A percentile compares a stretch with the other conserved stretches of the same genome.
phyloP scores from a whole-genome alignment of 495 filamentous ascomycete species.

The Hypoxylon fuscum region DNA sequence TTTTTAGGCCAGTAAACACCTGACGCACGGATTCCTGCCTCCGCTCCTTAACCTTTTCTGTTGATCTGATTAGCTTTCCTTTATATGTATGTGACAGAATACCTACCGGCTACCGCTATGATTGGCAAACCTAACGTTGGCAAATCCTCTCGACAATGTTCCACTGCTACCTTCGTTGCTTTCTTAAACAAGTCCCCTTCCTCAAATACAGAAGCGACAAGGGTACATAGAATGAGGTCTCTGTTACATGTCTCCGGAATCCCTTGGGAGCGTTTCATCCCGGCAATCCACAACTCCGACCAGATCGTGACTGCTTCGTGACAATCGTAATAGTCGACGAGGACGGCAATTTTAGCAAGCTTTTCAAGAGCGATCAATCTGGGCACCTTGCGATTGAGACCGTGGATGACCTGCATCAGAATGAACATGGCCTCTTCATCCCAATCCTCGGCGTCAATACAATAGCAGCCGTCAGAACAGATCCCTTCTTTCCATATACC shows the following conservation, averaged over 20 bases:
- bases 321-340: constrained; percentile 63
- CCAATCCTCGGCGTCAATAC: constrained; percentile 50
- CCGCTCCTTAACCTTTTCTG: constrained; percentile 1
- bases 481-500: constrained; percentile 50
- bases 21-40: not conserved
- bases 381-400: constrained; percentile 54
- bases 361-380: constrained; percentile 51
- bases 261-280: not conserved
- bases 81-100: not conserved
- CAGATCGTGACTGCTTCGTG: constrained; percentile 53
- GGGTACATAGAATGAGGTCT: constrained; percentile 12
- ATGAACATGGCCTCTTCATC: constrained; percentile 57
- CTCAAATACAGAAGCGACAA: constrained; percentile 5
- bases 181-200: not conserved
- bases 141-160: not conserved
- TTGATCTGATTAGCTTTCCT: not conserved
- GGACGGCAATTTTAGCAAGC: constrained; percentile 58
- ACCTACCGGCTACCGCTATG: constrained; percentile 8
- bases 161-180: constrained; percentile 1
- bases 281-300: constrained; percentile 53
- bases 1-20: not conserved
- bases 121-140: constrained; percentile 16
- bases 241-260: not conserved
- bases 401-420: constrained; percentile 62
- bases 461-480: constrained; percentile 52